Evolutionary conservation across 2,329 filamentous ascomycete species (phyloP), one percentile per base, ranked within the genome.

Genomic region (Tolypocladium tropicale): DNA sequence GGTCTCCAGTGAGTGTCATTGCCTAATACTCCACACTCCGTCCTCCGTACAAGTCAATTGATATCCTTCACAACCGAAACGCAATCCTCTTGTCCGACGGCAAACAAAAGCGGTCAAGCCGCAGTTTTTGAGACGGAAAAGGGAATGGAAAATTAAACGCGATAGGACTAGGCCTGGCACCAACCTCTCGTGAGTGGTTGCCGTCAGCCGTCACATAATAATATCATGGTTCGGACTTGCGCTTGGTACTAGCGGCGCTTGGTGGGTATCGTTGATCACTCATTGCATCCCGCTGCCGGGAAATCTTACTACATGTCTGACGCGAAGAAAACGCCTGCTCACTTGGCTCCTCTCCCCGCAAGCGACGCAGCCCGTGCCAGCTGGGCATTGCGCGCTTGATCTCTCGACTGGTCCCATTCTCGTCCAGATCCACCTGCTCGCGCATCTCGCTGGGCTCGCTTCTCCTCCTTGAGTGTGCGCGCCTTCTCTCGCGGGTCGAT

Each of bases 401-500:
- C 70, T 53, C 70, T 63, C 41, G 62, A 63, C 60, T 70, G 69
- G 67, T 85, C 82, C 81, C 82, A 82, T 37, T 78, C 76, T 57
- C 80, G 75, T n/a, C 80, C 77, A 48, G 76, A 76, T 25, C 77
- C 79, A 14, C 78, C 79, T 33, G 75, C 70, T 58, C 75, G 74
- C 18, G 74, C 75, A 36, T 83, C 84, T 59, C 80, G 78, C 60
- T 81, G 78, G 12, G 79, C 79, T 62, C 76, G 82, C 67, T 82
- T 83, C 65, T 83, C 82, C 58, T 85, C 82, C 66, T 83, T 79
- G 41, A 95, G 76, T 41, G 86, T 86, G 67, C 83, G 85, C 49
- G 88, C 87, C 69, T 89, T 90, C 69, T 92, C 90, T 56, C 90
- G 77, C 1, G 92, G 92, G 74, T 99, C 94, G 70, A 97, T 96